Conservation (phyloP, 2,329 filamentous ascomycete species). For the Talaromyces sp. region DNA sequence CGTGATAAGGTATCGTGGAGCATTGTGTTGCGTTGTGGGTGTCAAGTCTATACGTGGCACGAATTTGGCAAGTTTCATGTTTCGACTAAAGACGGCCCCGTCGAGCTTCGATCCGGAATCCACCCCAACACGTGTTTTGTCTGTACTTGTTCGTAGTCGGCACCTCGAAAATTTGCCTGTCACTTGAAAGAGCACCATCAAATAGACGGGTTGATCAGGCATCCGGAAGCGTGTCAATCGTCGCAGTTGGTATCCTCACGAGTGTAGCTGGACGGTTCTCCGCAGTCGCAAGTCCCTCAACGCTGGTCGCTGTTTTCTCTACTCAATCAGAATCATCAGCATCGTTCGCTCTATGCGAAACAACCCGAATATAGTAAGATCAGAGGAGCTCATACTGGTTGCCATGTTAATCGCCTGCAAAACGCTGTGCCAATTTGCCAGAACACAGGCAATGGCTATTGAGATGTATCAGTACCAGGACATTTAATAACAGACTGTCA, state of each 20-base stretch:
- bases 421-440: constrained; percentile 67
- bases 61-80: neutral
- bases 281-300: neutral
- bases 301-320: constrained; percentile 19
- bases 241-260: constrained; percentile 43
- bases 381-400: constrained; percentile 51
- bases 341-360: neutral
- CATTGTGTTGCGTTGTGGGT: neutral
- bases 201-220: neutral
- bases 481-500: neutral
- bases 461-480: constrained; percentile 11
- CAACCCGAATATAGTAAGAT: neutral
- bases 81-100: neutral
- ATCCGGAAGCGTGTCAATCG: constrained; percentile 22
- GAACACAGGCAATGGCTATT: constrained; percentile 62
- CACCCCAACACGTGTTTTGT: constrained; percentile 6
- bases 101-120: neutral
- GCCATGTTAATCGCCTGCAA: constrained; percentile 64
- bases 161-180: neutral
- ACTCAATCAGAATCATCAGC: constrained; percentile 4
- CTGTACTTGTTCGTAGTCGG: neutral
- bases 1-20: neutral
- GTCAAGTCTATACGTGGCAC: neutral
- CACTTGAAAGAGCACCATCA: neutral
- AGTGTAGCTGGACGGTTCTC: constrained; percentile 40